phyloP scores from a whole-genome alignment of 257 asterid species.

The Osmanthus fragrans region DNA sequence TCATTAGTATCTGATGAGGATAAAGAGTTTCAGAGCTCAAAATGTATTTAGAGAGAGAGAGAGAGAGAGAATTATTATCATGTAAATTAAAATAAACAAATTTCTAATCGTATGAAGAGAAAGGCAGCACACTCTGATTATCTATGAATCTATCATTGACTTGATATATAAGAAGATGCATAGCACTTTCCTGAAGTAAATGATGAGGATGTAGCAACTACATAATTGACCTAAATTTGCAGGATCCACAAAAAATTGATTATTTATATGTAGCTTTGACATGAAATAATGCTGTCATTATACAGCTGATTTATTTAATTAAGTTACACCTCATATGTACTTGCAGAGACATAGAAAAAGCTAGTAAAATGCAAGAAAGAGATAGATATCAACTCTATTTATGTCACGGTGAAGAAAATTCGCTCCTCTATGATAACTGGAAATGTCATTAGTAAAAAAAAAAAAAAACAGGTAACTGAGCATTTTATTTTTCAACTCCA shows the following conservation, averaged over 20 bases:
- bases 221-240: not conserved
- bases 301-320: not conserved
- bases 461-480: not conserved
- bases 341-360: not conserved
- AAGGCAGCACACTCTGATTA: not conserved
- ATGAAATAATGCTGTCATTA: not conserved
- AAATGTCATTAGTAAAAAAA: not conserved
- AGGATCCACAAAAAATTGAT: not conserved
- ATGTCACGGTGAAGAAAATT: conserved; percentile 12
- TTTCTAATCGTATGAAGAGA: not conserved
- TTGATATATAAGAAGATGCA: conserved; percentile 12
- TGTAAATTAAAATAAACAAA: not conserved
- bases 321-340: not conserved
- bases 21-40: not conserved
- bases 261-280: not conserved
- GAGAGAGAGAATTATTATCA: no score
- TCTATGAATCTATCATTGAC: not conserved
- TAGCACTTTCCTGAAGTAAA: conserved; percentile 29
- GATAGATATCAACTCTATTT: not conserved
- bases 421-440: not conserved
- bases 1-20: not conserved
- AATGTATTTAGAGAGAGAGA: not conserved
- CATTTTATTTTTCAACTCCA: not conserved
- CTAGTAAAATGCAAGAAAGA: not conserved
- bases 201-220: conserved; percentile 6